Percentiles rank a stretch among this genome's conserved stretches.
phyloP scores from a whole-genome alignment of 345 rosid species.

The Populus simonii region DNA sequence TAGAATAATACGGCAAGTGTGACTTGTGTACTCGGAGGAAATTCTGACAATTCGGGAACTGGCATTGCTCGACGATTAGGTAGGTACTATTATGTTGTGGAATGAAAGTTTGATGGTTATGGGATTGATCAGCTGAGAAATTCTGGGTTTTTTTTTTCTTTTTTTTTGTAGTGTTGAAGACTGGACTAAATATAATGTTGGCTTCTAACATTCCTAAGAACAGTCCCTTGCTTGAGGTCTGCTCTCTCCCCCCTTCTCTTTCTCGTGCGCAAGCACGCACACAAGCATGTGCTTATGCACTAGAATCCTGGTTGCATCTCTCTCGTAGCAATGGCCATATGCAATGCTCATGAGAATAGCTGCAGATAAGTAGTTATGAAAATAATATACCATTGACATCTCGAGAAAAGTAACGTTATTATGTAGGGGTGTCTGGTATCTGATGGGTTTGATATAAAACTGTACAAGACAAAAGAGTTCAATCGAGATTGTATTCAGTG shows the following conservation, averaged over 20 bases:
- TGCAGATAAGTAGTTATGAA: too few species aligned
- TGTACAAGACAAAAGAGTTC: too few species aligned
- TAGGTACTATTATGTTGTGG: conserved; percentile 11
- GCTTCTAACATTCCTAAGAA: conserved; percentile 90
- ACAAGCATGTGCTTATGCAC: not conserved
- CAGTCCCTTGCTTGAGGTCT: conserved; percentile 78
- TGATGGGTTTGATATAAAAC: too few species aligned
- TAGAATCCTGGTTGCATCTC: not conserved
- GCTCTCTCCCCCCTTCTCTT: not conserved
- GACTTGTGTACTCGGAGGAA: conserved; percentile 69
- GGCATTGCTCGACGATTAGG: conserved; percentile 89
- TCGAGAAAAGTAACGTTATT: too few species aligned
- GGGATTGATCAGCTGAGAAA: not conserved
- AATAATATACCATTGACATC: too few species aligned
- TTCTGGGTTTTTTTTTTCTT: not conserved
- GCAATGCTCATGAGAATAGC: too few species aligned
- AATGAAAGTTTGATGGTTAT: not conserved
- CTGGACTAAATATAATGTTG: conserved; percentile 67
- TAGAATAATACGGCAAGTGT: conserved; percentile 73
- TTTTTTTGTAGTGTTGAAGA: conserved; percentile 61
- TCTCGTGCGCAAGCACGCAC: not conserved
- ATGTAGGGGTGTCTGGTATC: too few species aligned
- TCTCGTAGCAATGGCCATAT: too few species aligned
- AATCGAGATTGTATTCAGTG: too few species aligned
- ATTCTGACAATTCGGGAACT: conserved; percentile 83